Conservation (phyloP, 192 early-diverging fungal species). For the Mortierella claussenii region DNA sequence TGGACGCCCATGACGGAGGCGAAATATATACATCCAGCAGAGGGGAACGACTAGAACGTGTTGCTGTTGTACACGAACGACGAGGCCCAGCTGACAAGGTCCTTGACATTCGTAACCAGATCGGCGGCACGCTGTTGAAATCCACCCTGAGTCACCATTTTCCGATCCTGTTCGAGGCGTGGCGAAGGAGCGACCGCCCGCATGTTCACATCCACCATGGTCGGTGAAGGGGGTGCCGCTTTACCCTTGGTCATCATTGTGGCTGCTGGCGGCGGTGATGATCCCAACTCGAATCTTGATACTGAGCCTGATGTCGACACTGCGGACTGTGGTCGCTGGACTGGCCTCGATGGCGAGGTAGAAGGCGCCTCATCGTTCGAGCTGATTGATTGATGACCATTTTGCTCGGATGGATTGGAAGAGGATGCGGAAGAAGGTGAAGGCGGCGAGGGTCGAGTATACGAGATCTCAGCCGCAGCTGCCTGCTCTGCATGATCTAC, state of each 20-base stretch:
- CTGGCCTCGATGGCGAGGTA: background rate
- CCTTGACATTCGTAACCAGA: conserved; percentile 39
- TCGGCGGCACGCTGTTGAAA: conserved; percentile 40
- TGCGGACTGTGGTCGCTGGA: background rate
- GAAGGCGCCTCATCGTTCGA: background rate
- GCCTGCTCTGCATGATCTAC: conserved; percentile 4
- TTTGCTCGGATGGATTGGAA: background rate
- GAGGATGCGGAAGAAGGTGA: background rate
- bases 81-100: conserved; percentile 54
- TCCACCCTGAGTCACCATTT: conserved; percentile 11
- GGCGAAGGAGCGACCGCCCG: background rate
- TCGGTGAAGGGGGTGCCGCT: background rate
- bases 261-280: background rate
- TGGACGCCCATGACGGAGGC: too few species aligned
- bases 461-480: conserved; percentile 23
- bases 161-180: background rate
- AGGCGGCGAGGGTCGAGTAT: conserved; percentile 28
- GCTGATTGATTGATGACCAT: background rate
- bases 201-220: background rate
- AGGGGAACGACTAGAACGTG: too few species aligned
- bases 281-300: background rate
- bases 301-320: background rate
- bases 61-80: conserved; percentile 51
- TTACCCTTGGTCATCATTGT: background rate
- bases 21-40: too few species aligned